Conservation (phyloP, 345 rosid species). For the Bruguiera sexangula region DNA sequence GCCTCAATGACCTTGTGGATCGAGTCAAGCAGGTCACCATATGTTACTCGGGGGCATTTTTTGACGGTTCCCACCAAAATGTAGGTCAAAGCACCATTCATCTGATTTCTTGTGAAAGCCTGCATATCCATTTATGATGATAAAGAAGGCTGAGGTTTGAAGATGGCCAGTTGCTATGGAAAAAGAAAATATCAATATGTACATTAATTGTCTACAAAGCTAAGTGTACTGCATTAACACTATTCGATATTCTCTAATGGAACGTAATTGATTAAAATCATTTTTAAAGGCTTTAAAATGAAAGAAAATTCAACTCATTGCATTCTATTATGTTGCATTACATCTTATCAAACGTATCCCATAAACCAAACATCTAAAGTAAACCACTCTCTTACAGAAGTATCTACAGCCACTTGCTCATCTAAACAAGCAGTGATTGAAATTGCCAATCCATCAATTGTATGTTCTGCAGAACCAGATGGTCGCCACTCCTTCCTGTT, state of each 20-base stretch:
- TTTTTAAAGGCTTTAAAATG: too few species aligned
- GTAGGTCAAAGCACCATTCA: constrained; percentile 24
- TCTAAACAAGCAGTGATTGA: constrained; percentile 19
- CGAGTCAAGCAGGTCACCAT: constrained; percentile 16
- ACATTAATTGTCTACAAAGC: too few species aligned
- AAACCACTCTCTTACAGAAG: background rate
- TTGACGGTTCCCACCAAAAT: constrained; percentile 8
- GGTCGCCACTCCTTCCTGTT: constrained; percentile 35
- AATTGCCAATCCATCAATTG: constrained; percentile 26
- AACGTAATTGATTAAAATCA: too few species aligned
- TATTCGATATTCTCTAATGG: too few species aligned
- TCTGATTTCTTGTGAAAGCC: constrained; percentile 14
- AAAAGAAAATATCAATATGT: too few species aligned
- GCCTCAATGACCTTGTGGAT: constrained; percentile 6
- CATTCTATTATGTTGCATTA: too few species aligned
- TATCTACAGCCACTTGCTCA: constrained; percentile 21
- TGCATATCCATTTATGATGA: background rate
- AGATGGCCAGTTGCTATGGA: too few species aligned
- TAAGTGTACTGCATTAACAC: too few species aligned
- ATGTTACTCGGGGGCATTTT: constrained; percentile 1
- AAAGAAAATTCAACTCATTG: too few species aligned
- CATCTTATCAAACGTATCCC: background rate
- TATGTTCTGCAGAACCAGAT: constrained; percentile 9
- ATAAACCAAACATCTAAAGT: too few species aligned
- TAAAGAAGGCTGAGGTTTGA: too few species aligned